Base-by-base conservation (phyloP, 495 filamentous ascomycete species). In the Rhypophila decipiens region DNA sequence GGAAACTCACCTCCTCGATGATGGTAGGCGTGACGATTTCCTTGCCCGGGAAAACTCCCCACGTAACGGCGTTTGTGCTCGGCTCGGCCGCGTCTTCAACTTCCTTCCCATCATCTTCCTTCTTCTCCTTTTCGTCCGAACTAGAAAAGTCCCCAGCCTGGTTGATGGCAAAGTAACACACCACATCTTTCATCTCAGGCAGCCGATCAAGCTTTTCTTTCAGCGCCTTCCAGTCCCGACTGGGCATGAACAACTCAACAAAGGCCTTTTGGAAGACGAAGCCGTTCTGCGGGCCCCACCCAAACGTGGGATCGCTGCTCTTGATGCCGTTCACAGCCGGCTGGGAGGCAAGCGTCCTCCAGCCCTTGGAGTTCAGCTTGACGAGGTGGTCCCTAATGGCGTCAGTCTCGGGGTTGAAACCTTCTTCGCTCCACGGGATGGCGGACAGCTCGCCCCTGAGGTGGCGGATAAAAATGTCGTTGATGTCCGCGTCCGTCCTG, bases 241-340 rank as follows among this genome's bases (percentile, higher is more conserved):
- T 64, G 0, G 90, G 81, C 36, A 90, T 66, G 72, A 97, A 97
- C 70, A 96, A 87, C 65, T 98, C 93, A 33, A 98, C 89, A 61
- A 98, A 98, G 0, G 93, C 84, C 66, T 98, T 98, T 57, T 98
- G 93, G 73, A 96, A 98, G 42, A 97, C 88, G 64, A 94, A 97
- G 2, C 93, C 93, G 52, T 89, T 82, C 34, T 78, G 80, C 0
- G 93, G 93, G 11, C 93, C 93, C 93, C 93, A 98, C 47, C 93
- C 93, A 63, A 95, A 95, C 44, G 86, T 73, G n/a, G 73, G 64
- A 63, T 98, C 80, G 45, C 77, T 76, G 48, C 83, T 88, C 31
- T 75, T 77, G 5, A 89, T 66, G 24, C 88, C 88, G 57, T 96
- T 91, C 20, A 96, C 88, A 24, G 93, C 89, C 20, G 93, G 93